Base-by-base conservation (phyloP, 176 grass and related monocot species). In the Aegilops bicornis region DNA sequence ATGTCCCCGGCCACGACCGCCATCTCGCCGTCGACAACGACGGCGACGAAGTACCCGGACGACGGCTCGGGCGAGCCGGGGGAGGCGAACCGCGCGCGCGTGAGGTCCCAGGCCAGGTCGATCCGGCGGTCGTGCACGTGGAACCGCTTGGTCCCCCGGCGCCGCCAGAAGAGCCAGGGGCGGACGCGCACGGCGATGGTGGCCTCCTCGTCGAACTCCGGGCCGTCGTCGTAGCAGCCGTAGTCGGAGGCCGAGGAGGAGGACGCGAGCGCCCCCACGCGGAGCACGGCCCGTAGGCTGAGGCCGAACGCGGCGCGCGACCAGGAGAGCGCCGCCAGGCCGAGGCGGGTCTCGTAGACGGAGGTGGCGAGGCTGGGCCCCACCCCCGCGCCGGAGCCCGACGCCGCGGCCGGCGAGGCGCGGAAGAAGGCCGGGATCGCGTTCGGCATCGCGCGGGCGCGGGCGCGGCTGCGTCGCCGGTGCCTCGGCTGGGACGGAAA, bases 271-370 rank as follows among this genome's bases (percentile, higher is more conserved):
- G 81, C 35, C 10, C 82, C 61, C 75, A 96, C 75, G 84, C 86
- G 89, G 68, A 98, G 78, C 77, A 95, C 96, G 13, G 85, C 93
- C 8, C 88, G 92, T 54, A 98, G 91, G 85, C 88, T 79, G 88
- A 98, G 87, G 29, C 96, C 92, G 47, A 98, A 70, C 48, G 89
- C 83, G 82, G 86, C 85, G 73, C 93, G 93, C 48, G 93, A 95
- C 96, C 96, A 98, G 52, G 96, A 89, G 61, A 96, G 86, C 72
- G 96, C 82, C 29, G 90, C 96, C 48, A 93, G 37, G 79, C 96
- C 96, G 25, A 98, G 91, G 59, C 81, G 86, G n/a, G 96, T 96
- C 81, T 92, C 90, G 90, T 98, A 96, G 37, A 95, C 82, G 48
- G 96, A 95, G 4, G 93, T 96, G 74, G 87, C 91, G 47, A 93